Percentiles rank a stretch among this genome's conserved stretches.
Evolutionary conservation across 345 rosid genomes (phyloP).

Genomic region (Citrus mangshanensis): DNA sequence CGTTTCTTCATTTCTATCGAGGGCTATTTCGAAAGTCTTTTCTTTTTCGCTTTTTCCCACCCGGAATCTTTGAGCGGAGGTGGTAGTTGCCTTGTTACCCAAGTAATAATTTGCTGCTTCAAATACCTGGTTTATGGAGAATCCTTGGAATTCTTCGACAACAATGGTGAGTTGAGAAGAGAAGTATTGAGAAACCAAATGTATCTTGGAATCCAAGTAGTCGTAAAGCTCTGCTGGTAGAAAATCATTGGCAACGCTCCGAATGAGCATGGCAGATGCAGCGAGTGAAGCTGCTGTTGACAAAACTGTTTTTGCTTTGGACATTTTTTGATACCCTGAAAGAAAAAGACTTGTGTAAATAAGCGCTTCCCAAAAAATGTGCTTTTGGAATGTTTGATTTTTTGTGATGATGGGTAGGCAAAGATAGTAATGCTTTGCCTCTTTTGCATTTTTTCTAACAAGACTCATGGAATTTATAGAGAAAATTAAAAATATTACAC

Average conservation of each 20-base stretch:
- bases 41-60: background rate
- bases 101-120: background rate
- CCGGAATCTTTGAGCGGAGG: background rate
- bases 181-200: background rate
- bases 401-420: too few species aligned
- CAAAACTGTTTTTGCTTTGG: background rate
- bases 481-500: too few species aligned
- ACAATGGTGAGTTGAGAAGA: background rate
- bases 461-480: too few species aligned
- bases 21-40: background rate
- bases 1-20: background rate
- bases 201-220: background rate
- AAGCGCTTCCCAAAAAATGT: too few species aligned
- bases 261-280: background rate
- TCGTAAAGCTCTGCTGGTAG: background rate
- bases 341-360: too few species aligned
- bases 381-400: too few species aligned
- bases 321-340: background rate
- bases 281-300: background rate
- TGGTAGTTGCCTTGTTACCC: background rate
- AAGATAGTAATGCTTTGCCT: too few species aligned
- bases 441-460: too few species aligned
- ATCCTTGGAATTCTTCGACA: background rate
- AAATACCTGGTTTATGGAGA: background rate
- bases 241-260: background rate